Evolutionary conservation across 225 moss, liverwort and hornwort genomes (phyloP), one percentile per base, ranked within the genome.

Genomic region (Climacium dendroides): DNA sequence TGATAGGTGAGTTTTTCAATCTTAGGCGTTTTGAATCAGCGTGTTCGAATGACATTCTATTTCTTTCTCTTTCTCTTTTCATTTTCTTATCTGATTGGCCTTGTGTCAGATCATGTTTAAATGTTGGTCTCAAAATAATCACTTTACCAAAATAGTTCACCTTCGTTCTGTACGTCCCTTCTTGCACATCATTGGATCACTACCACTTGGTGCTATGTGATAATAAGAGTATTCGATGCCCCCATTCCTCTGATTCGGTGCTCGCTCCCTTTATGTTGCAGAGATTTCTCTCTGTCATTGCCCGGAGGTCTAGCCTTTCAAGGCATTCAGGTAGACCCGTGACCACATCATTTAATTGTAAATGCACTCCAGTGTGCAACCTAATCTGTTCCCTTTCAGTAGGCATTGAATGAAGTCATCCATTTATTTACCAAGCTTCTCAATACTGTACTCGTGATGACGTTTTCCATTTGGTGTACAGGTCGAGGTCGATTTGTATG

Each of bases 261-360:
- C 81, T 87, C 18, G 17, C 74, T 78, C 20, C n/a, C 29, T 87
- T 54, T 29, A 77, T 64, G 59, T 88, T 92, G 81, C 94, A 96
- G 95, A 80, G 93, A 93, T 83, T 96, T 96, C 9, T 95, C 97
- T 55, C 90, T 97, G 61, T 91, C 95, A 50, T 94, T 97, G 58
- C 95, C 96, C 28, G 96, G 97, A 69, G 92, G 90, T 74, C 89
- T 96, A 81, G 93, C 96, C 29, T 97, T 96, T 85, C 91, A 93
- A 71, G 96, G 94, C 79, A 90, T 93, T 80, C 88, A 95, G 95
- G 96, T 96, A 86, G 55, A 64, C 52, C 57, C 67, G 7, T 55
- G 55, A 62, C 47, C 64, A 45, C 53, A 43, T 87, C 60, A 77
- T 43, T 85, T 67, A 67, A 30, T 53, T 53, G 45, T 43, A 30